Evolutionary conservation across 495 filamentous ascomycete genomes (phyloP).

Genomic region (Bombardia bombarda): DNA sequence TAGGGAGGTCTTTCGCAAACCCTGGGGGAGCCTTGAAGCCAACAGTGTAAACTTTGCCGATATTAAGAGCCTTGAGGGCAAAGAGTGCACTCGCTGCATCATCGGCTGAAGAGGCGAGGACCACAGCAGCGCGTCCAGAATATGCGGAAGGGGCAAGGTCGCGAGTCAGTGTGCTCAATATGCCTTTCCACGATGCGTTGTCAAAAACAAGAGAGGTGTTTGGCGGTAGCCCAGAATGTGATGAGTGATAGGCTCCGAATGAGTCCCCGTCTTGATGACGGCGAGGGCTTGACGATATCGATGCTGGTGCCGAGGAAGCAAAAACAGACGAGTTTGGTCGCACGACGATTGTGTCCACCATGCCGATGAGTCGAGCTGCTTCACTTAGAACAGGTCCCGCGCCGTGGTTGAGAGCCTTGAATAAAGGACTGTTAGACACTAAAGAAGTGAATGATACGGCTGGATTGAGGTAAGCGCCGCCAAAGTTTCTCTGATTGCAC

Average conservation of each 20-base stretch:
- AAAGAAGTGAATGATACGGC: slow-evolving; percentile 46
- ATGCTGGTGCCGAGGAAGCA: slow-evolving; percentile 27
- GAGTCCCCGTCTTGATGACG: slow-evolving; percentile 21
- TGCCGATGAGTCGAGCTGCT: slow-evolving; percentile 64
- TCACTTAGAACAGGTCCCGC: slow-evolving; percentile 60
- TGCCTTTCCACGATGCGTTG: slow-evolving; percentile 78
- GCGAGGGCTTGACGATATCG: slow-evolving; percentile 32
- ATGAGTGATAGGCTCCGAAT: slow-evolving; percentile 5
- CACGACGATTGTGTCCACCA: slow-evolving; percentile 72
- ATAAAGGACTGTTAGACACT: slow-evolving; percentile 29
- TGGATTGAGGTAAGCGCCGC: slow-evolving; percentile 71
- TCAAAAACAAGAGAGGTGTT: slow-evolving; percentile 56
- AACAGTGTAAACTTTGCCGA: slow-evolving; percentile 74
- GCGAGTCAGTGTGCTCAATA: slow-evolving; percentile 67
- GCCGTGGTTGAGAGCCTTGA: slow-evolving; percentile 35
- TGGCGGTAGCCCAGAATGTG: slow-evolving; percentile 24
- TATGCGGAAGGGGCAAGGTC: slow-evolving; percentile 80
- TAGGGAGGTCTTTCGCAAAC: slow-evolving; percentile 45
- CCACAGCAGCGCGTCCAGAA: slow-evolving; percentile 61
- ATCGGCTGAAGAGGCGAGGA: slow-evolving; percentile 57
- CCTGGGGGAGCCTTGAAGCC: slow-evolving; percentile 66
- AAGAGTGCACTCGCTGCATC: slow-evolving; percentile 71
- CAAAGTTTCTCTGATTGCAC: slow-evolving; percentile 62
- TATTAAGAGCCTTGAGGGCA: slow-evolving; percentile 63
- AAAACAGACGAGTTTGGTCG: slow-evolving; percentile 30